Percentiles rank a stretch among this genome's conserved stretches.
phyloP scores from a whole-genome alignment of 768 basidiomycete species.

The Lactarius hengduanensis region DNA sequence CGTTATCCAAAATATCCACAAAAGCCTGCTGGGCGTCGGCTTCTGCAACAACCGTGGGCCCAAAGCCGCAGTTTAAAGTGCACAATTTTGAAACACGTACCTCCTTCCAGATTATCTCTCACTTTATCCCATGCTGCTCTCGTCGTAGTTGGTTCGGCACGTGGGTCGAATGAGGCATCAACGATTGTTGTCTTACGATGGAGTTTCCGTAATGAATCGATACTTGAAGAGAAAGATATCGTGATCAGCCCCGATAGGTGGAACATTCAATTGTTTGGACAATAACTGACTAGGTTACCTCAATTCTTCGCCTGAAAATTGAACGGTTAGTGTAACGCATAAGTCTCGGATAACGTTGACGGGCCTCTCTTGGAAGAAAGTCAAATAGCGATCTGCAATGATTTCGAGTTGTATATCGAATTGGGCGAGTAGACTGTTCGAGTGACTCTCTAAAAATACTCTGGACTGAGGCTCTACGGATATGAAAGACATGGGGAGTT shows the following conservation, averaged over 20 bases:
- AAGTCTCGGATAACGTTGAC: not conserved
- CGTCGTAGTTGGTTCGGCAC: not conserved
- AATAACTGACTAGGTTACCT: not conserved
- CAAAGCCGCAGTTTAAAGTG: not conserved
- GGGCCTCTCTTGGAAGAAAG: not conserved
- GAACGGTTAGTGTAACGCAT: not conserved
- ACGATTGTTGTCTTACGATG: not conserved
- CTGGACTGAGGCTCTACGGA: constrained; percentile 1
- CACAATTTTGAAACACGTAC: not conserved
- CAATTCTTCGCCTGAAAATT: not conserved
- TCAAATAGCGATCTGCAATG: not conserved
- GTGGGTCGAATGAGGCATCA: not conserved
- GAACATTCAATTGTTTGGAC: not conserved
- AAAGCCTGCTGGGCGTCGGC: not conserved
- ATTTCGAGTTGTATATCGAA: constrained; percentile 1
- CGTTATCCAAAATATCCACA: not conserved
- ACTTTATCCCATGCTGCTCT: not conserved
- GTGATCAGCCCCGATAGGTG: not conserved
- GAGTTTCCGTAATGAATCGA: not conserved
- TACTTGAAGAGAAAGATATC: not conserved
- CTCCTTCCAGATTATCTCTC: not conserved
- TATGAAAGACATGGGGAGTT: not conserved
- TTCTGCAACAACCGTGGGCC: not conserved
- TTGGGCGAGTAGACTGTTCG: not conserved
- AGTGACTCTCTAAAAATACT: not conserved